Percentiles rank a stretch among this genome's conserved stretches.
Conservation (phyloP, 805 yeast genomes). For the Saccharomyces jurei region DNA sequence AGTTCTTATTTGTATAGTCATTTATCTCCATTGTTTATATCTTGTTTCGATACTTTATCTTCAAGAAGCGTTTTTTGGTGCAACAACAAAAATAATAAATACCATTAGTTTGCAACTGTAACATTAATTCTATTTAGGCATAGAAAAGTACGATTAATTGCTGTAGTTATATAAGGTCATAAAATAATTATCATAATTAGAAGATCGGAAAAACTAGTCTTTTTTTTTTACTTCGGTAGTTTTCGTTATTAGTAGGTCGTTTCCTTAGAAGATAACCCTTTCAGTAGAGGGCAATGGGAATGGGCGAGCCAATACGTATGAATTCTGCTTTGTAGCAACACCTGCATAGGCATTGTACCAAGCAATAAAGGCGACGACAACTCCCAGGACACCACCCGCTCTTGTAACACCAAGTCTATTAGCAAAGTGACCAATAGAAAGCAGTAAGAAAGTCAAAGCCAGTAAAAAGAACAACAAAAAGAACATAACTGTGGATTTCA, state of each 20-base stretch:
- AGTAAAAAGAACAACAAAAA: slow-evolving; percentile 47
- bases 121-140: background rate
- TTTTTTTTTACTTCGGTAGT: background rate
- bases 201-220: background rate
- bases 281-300: slow-evolving; percentile 28
- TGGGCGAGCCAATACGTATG: slow-evolving; percentile 33
- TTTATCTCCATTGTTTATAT: background rate
- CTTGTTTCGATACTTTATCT: background rate
- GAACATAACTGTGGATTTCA: slow-evolving; percentile 60
- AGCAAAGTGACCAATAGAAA: slow-evolving; percentile 45
- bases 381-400: slow-evolving; percentile 62
- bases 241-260: background rate
- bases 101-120: background rate
- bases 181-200: background rate
- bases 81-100: background rate
- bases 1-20: background rate
- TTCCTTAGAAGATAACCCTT: slow-evolving; percentile 4
- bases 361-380: slow-evolving; percentile 51
- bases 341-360: slow-evolving; percentile 72
- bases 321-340: slow-evolving; percentile 54
- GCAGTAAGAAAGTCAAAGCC: slow-evolving; percentile 46
- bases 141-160: background rate
- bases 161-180: background rate
- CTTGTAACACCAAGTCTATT: slow-evolving; percentile 34
- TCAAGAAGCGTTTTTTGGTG: background rate